Percentiles rank a stretch among this genome's conserved stretches.
phyloP scores from a whole-genome alignment of 2,329 filamentous ascomycete species.

The Penicillium janthinellum region DNA sequence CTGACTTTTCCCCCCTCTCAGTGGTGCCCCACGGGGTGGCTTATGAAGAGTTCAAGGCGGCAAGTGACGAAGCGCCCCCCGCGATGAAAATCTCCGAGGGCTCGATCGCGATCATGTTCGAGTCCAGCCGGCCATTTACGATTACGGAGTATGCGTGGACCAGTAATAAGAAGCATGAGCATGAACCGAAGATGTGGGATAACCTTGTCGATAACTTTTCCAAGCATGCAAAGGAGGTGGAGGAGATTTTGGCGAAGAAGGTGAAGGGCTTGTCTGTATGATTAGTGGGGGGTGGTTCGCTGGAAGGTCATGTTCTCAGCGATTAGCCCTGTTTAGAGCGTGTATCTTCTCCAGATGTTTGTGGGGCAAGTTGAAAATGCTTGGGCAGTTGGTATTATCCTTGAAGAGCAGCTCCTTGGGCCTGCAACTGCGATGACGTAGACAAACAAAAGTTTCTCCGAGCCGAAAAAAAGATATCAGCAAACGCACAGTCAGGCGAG shows the following conservation, averaged over 20 bases:
- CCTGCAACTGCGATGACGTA: not conserved
- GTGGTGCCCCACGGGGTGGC: slow-evolving; percentile 42
- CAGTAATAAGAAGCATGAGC: slow-evolving; percentile 46
- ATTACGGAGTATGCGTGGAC: slow-evolving; percentile 42
- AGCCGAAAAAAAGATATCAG: no score
- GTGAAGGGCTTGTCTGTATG: slow-evolving; percentile 22
- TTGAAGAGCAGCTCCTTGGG: no score
- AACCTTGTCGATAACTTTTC: slow-evolving; percentile 57
- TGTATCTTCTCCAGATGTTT: not conserved
- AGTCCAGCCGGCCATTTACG: slow-evolving; percentile 38
- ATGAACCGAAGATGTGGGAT: slow-evolving; percentile 58
- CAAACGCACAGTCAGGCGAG: not conserved
- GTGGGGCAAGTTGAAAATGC: not conserved
- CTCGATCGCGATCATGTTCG: slow-evolving; percentile 41
- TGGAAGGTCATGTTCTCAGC: not conserved
- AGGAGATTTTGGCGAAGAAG: slow-evolving; percentile 46
- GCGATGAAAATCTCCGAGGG: slow-evolving; percentile 36
- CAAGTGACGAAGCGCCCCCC: slow-evolving; percentile 30
- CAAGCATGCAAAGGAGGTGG: slow-evolving; percentile 49
- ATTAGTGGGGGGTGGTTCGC: not conserved
- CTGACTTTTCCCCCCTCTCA: slow-evolving; percentile 12
- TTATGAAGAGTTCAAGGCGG: slow-evolving; percentile 38
- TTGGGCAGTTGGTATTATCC: not conserved
- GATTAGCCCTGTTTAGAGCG: not conserved
- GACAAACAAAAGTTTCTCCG: not conserved